Evolutionary conservation across 805 yeast species (phyloP).

Genomic region (Ogataea methanolica): DNA sequence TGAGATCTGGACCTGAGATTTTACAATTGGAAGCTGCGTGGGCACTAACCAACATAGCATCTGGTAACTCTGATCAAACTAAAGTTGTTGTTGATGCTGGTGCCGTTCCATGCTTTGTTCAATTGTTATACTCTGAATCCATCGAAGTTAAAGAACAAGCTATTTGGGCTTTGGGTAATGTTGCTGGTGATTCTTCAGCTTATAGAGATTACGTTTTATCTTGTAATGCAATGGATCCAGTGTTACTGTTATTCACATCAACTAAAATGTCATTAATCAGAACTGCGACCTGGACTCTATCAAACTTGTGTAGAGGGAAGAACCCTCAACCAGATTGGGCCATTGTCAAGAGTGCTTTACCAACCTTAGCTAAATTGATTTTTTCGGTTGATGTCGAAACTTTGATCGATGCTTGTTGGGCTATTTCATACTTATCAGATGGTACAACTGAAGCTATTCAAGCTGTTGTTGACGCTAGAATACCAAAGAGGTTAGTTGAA

Average conservation of each 20-base stretch:
- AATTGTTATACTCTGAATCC: conserved; percentile 72
- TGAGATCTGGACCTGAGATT: conserved; percentile 77
- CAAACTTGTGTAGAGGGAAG: conserved; percentile 95
- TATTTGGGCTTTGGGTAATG: conserved; percentile 98
- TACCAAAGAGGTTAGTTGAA: conserved; percentile 91
- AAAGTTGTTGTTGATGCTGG: conserved; percentile 86
- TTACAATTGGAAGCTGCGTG: conserved; percentile 97
- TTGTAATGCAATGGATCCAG: conserved; percentile 86
- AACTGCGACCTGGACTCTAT: conserved; percentile 97
- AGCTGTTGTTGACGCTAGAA: conserved; percentile 94
- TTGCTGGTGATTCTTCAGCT: conserved; percentile 92
- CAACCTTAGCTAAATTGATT: conserved; percentile 85
- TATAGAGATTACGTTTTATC: conserved; percentile 86
- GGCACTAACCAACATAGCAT: conserved; percentile 98
- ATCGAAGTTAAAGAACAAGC: conserved; percentile 97
- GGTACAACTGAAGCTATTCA: conserved; percentile 92
- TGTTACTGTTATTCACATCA: conserved; percentile 69
- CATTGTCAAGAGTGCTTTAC: conserved; percentile 79
- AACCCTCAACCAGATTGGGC: conserved; percentile 96
- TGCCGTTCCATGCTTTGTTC: conserved; percentile 89
- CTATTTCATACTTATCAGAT: conserved; percentile 89
- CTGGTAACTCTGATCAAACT: conserved; percentile 89
- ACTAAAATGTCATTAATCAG: conserved; percentile 86
- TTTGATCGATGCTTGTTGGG: conserved; percentile 97
- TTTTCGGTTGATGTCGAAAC: conserved; percentile 91